A percentile compares a stretch with the other conserved stretches of the same genome.
These are phyloP conservation scores for Laetiporus sulphureus DNA, from an alignment of 1,284 basidiomycete genomes.

Conservation along the genomic window DNA sequence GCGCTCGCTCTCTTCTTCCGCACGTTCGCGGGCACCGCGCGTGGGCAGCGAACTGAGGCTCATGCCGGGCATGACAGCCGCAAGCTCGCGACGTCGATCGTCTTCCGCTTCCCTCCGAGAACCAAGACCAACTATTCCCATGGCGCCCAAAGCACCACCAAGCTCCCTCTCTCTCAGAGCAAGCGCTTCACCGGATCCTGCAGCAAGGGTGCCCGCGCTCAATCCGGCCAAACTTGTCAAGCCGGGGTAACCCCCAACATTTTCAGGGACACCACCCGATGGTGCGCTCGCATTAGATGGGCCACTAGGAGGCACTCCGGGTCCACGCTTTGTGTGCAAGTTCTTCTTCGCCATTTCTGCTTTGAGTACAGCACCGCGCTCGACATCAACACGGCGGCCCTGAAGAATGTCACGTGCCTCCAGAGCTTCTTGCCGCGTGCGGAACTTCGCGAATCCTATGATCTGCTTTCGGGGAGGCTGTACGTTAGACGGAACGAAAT, in stretches of 20 bases:
- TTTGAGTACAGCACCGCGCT: slow-evolving; percentile 91
- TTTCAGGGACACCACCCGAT: slow-evolving; percentile 27
- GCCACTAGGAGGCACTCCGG: slow-evolving; percentile 48
- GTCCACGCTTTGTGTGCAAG: slow-evolving; percentile 87
- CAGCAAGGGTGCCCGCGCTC: slow-evolving; percentile 16
- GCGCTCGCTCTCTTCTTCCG: slow-evolving; percentile 59
- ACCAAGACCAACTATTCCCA: slow-evolving; percentile 36
- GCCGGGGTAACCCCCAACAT: slow-evolving; percentile 25
- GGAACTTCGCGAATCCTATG: slow-evolving; percentile 97
- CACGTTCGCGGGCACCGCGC: slow-evolving; percentile 53
- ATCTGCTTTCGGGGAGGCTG: slow-evolving; percentile 85
- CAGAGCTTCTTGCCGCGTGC: slow-evolving; percentile 81
- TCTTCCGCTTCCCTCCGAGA: slow-evolving; percentile 36
- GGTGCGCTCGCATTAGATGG: slow-evolving; percentile 27
- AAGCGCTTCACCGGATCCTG: slow-evolving; percentile 30
- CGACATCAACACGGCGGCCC: slow-evolving; percentile 88
- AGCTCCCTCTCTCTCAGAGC: slow-evolving; percentile 43
- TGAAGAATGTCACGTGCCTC: slow-evolving; percentile 87
- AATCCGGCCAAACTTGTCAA: slow-evolving; percentile 27
- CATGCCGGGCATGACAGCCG: slow-evolving; percentile 30
- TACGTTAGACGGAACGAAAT: slow-evolving; percentile 30
- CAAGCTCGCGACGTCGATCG: slow-evolving; percentile 31
- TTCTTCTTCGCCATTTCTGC: slow-evolving; percentile 99
- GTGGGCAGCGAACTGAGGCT: slow-evolving; percentile 32
- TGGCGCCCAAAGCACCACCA: slow-evolving; percentile 38